Evolutionary conservation across 1,284 basidiomycete species (phyloP).

Genomic region (Inonotus hispidus): DNA sequence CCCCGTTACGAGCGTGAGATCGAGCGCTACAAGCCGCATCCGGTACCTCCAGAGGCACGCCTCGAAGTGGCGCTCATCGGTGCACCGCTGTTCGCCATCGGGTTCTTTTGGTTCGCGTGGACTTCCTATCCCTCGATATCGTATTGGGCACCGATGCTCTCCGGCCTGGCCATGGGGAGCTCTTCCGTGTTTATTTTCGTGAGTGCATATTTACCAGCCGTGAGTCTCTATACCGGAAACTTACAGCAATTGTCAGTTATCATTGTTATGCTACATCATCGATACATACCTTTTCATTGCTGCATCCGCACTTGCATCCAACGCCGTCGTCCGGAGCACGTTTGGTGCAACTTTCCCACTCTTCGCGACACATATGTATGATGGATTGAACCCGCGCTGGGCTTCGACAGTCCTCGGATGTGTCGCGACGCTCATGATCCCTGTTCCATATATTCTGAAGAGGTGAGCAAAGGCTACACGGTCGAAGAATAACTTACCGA

Average conservation of each 20-base stretch:
- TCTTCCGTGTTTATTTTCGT: conserved; percentile 55
- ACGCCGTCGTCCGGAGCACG: conserved; percentile 47
- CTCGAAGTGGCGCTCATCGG: conserved; percentile 50
- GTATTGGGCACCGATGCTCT: conserved; percentile 52
- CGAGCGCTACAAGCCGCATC: conserved; percentile 41
- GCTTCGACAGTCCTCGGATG: conserved; percentile 51
- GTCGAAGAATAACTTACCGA: neutral
- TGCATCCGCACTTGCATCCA: conserved; percentile 53
- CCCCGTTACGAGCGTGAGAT: conserved; percentile 45
- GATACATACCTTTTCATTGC: conserved; percentile 52
- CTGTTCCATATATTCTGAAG: conserved; percentile 48
- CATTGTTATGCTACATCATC: conserved; percentile 51
- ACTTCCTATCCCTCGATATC: conserved; percentile 50
- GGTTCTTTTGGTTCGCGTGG: conserved; percentile 69
- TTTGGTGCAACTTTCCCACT: conserved; percentile 58
- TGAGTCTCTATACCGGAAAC: neutral
- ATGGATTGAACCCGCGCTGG: conserved; percentile 44
- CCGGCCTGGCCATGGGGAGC: conserved; percentile 47
- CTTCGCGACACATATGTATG: conserved; percentile 51
- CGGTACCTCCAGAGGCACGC: conserved; percentile 64
- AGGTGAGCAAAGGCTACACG: conserved; percentile 27
- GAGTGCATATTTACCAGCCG: conserved; percentile 23
- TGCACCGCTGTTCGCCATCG: conserved; percentile 48
- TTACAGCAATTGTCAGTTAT: conserved; percentile 31
- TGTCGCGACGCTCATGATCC: conserved; percentile 44